Base-by-base conservation (phyloP, 2,329 filamentous ascomycete species). In the Aspergillus brasiliensis region DNA sequence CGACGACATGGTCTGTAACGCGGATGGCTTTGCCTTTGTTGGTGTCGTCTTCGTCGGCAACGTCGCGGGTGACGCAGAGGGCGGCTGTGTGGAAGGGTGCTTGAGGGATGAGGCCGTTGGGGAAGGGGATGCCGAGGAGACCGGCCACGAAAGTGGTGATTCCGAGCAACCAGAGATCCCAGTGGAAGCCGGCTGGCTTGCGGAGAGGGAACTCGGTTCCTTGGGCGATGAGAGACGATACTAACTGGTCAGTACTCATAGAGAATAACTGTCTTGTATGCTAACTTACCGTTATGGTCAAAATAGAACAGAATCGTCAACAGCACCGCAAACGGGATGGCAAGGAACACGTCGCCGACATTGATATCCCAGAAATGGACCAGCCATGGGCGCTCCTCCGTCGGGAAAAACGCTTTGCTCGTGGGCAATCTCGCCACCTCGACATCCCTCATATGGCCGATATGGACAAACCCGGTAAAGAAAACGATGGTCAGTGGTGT, bases 241-340 rank as follows among this genome's bases (percentile, higher is more conserved):
- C 90, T 91, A 28, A 28, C 11, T 31, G 31, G 31, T 62, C 48
- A 62, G 34, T 19, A 48, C 4, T 10, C 11, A 15, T 15, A 42
- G 10, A 6, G 19, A 10, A 8, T 11, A n/a, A 4, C 11, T 0
- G 13, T 13, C 31, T 1, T 3, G 48, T 8, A 40, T 3, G n/a
- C 11, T 51, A 5, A 64, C 79, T 62, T 79, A 91, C 89, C 89
- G 67, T 95, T 96, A 71, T 96, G 92, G 70, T 96, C 92, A 73
- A 95, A 96, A 80, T 90, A 96, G 73, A 96, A 96, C 4, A 96
- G 78, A 21, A 96, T 87, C 0, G 92, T 96, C 15, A 96, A 80
- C 1, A 96, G 80, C 34, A 96, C 71, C 0, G 91, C 92, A 77
- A 96, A 96, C 0, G 92, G 92, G n/a, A 96, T 84, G 1, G 92